Evolutionary conservation across 768 basidiomycete species (phyloP).

Genomic region (Pleurotus ostreatus): DNA sequence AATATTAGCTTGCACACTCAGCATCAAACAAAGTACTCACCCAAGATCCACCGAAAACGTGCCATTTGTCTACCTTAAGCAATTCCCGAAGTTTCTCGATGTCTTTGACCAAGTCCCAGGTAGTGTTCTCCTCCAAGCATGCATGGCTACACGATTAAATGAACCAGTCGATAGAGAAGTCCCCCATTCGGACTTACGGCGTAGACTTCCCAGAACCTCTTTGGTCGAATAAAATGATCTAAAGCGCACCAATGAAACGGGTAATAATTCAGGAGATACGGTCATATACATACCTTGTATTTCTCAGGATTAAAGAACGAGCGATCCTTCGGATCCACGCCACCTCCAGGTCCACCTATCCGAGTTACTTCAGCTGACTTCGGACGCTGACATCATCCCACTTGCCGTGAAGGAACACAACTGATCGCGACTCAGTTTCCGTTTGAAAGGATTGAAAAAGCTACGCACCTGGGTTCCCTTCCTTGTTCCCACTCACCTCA

Average conservation of each 20-base stretch:
- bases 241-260: neutral
- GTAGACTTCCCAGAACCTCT: slow-evolving; percentile 84
- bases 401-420: slow-evolving; percentile 77
- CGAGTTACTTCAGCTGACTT: neutral
- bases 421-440: slow-evolving; percentile 27
- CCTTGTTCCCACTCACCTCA: slow-evolving; percentile 74
- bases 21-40: slow-evolving; percentile 32
- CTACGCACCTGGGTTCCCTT: slow-evolving; percentile 64
- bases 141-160: slow-evolving; percentile 47
- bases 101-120: slow-evolving; percentile 90
- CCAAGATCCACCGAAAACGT: slow-evolving; percentile 95
- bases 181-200: slow-evolving; percentile 47
- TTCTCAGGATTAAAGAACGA: slow-evolving; percentile 80
- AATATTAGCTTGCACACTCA: neutral
- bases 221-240: slow-evolving; percentile 90
- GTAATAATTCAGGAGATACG: neutral
- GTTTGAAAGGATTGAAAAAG: neutral
- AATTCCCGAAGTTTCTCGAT: slow-evolving; percentile 78
- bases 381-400: slow-evolving; percentile 1
- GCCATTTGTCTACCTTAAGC: slow-evolving; percentile 80
- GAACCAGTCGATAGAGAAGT: neutral
- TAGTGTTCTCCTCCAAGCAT: slow-evolving; percentile 82
- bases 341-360: slow-evolving; percentile 79
- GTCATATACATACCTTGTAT: slow-evolving; percentile 57
- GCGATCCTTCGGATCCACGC: slow-evolving; percentile 62